Conservation (phyloP, 805 yeast species). For the Ogataea pini region DNA sequence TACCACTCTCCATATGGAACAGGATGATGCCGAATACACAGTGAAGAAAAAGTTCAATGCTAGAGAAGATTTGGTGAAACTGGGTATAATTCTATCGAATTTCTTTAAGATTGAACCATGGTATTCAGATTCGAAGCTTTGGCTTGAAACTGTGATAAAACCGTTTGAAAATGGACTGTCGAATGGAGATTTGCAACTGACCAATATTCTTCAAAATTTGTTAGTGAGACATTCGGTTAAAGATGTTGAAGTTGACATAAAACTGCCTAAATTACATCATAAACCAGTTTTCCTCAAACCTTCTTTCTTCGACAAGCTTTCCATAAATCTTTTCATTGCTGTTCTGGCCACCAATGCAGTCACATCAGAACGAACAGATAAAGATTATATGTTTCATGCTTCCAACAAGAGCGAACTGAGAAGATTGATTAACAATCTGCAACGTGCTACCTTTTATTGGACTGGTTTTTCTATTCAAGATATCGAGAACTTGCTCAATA, state of each 20-base stretch:
- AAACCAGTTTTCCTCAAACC: conserved; percentile 60
- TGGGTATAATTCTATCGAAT: conserved; percentile 53
- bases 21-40: conserved; percentile 40
- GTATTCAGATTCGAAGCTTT: conserved; percentile 45
- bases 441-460: conserved; percentile 73
- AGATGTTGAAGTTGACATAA: conserved; percentile 56
- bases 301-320: conserved; percentile 58
- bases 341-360: conserved; percentile 74
- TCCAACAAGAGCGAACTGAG: conserved; percentile 54
- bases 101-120: conserved; percentile 64
- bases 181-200: conserved; percentile 44
- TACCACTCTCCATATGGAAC: conserved; percentile 52
- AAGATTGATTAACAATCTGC: conserved; percentile 59
- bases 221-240: conserved; percentile 57
- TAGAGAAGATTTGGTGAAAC: conserved; percentile 50
- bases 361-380: conserved; percentile 65
- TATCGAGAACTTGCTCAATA: conserved; percentile 50
- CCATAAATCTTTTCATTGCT: conserved; percentile 64
- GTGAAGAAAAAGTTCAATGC: conserved; percentile 53
- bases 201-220: conserved; percentile 45
- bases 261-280: conserved; percentile 59
- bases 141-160: conserved; percentile 47
- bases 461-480: conserved; percentile 67
- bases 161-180: conserved; percentile 46
- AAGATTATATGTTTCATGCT: conserved; percentile 72